Percentiles rank a stretch among this genome's conserved stretches.
phyloP scores from a whole-genome alignment of 2,329 filamentous ascomycete species.

The Orbilia oligospora region DNA sequence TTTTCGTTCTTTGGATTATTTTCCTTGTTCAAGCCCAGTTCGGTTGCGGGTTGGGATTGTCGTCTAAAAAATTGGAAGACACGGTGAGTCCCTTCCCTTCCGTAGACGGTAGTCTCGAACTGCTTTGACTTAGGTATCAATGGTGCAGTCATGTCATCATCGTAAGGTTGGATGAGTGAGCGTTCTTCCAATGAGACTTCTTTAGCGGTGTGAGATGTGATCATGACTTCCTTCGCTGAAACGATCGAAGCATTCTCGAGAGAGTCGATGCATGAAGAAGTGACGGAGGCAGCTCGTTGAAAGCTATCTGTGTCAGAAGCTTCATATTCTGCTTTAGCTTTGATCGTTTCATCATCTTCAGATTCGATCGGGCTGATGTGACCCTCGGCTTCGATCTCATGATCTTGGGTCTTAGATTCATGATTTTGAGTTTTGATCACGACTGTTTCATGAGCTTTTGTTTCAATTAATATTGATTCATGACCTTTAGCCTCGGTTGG shows the following conservation, averaged over 20 bases:
- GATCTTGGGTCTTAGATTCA: too few species aligned
- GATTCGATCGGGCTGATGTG: background rate
- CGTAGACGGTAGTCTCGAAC: background rate
- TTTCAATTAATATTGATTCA: background rate
- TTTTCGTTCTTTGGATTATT: background rate
- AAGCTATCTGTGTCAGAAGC: slow-evolving; percentile 1
- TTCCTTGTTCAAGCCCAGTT: background rate
- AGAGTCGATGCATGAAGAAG: slow-evolving; percentile 15
- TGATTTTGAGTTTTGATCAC: too few species aligned
- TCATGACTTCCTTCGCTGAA: background rate
- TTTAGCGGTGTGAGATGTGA: background rate
- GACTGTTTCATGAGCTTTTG: background rate
- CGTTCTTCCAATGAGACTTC: background rate
- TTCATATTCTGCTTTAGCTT: background rate
- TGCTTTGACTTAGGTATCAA: slow-evolving; percentile 9
- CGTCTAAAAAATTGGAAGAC: slow-evolving; percentile 2
- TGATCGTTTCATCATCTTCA: background rate
- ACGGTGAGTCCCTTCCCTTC: background rate
- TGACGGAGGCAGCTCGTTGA: slow-evolving; percentile 2
- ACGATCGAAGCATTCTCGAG: slow-evolving; percentile 3
- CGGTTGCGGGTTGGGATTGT: too few species aligned
- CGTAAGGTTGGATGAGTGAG: background rate
- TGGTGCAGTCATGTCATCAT: slow-evolving; percentile 1
- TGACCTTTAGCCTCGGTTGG: background rate
- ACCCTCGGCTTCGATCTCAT: too few species aligned